Percentiles rank a stretch among this genome's conserved stretches.
phyloP scores from a whole-genome alignment of 2,329 filamentous ascomycete species.

The Diaporthe longicolla region DNA sequence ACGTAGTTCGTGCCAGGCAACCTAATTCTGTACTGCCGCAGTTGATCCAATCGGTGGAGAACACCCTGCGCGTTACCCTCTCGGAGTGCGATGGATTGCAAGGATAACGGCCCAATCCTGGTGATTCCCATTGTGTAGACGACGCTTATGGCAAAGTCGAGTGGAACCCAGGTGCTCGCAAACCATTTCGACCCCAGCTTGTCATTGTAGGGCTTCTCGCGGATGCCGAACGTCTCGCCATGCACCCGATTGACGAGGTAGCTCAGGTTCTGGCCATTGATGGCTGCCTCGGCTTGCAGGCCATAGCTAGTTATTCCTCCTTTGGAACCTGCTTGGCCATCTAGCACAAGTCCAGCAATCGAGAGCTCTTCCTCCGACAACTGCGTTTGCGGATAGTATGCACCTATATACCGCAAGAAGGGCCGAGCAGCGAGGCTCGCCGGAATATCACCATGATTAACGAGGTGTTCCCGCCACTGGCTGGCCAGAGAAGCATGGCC shows the following conservation, averaged over 20 bases:
- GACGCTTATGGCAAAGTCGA: constrained; percentile 79
- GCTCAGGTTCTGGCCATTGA: constrained; percentile 47
- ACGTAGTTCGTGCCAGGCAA: constrained; percentile 76
- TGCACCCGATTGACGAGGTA: constrained; percentile 56
- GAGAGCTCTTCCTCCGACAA: constrained; percentile 56
- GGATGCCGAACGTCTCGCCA: constrained; percentile 56
- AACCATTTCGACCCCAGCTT: constrained; percentile 84
- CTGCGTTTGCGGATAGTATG: constrained; percentile 59
- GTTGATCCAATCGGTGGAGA: constrained; percentile 69
- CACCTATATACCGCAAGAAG: constrained; percentile 63
- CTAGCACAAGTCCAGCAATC: constrained; percentile 43
- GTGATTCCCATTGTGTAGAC: constrained; percentile 79
- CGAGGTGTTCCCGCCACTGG: constrained; percentile 62
- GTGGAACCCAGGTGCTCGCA: constrained; percentile 77
- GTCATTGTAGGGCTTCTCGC: constrained; percentile 72
- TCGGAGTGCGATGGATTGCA: constrained; percentile 83
- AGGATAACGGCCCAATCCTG: constrained; percentile 79
- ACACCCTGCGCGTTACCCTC: constrained; percentile 70
- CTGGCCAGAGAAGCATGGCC: constrained; percentile 61
- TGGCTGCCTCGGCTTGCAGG: constrained; percentile 33
- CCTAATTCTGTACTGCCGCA: constrained; percentile 74
- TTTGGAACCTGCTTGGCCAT: neutral
- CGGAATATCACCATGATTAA: constrained; percentile 59
- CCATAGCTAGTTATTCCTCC: neutral
- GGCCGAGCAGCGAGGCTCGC: constrained; percentile 56